Evolutionary conservation across 2,329 filamentous ascomycete species (phyloP), one percentile per base, ranked within the genome.

Genomic region (Pseudogymnoascus sp.): DNA sequence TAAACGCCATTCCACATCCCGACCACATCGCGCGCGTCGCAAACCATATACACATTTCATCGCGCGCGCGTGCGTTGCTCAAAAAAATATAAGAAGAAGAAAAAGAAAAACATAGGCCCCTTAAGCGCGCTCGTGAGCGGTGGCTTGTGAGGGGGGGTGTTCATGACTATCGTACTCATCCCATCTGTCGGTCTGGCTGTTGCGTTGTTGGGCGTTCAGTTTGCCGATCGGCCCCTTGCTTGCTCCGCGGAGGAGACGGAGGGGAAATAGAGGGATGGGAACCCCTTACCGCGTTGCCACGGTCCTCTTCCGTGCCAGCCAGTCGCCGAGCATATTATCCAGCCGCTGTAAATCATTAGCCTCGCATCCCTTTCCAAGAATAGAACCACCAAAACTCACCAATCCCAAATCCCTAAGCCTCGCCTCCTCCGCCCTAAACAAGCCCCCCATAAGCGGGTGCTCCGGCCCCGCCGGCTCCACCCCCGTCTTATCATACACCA

Each of bases 401-500:
- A 61, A 16, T n/a, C 31, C 57, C 77, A 99, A 93, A 73, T 95
- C 91, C 62, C 89, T 88, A 73, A 98, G 77, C 73, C 89, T 89
- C 69, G 89, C 90, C 72, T 92, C 93, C 76, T 96, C 91, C 73
- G 96, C 90, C 61, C 86, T 87, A 79, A 96, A 98, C 63, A 98
- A 79, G 21, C 86, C 85, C 13, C 86, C 85, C 61, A 90, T 91
- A 51, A 96, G 82, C 0, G 93, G 93, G 75, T 98, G 93, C 64
- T 96, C 91, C n/a, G 85, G 83, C 1, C 89, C 85, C 6, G 89
- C 90, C 16, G 92, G 90, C 45, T 86, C 83, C 14, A 96, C 87
- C 65, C 93, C 90, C 13, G 87, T 90, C 75, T 93, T 96, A 77
- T 98, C 93, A 73, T 96, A 93, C 28, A 99, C 92, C 66, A 99